Base-by-base conservation (phyloP, 305 asterid genomes). In the Ajuga reptans region DNA sequence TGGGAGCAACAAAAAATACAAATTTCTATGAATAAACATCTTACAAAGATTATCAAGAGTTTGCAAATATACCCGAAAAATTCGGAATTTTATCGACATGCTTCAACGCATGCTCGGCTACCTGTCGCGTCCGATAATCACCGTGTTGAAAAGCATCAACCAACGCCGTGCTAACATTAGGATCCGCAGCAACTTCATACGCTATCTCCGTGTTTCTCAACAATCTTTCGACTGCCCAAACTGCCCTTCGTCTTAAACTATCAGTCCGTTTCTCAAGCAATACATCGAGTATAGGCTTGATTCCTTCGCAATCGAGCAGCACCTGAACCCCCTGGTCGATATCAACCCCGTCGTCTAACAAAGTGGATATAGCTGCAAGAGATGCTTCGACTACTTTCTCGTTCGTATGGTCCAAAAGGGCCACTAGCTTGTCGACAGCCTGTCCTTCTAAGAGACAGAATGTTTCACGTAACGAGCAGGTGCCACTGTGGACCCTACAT, bases 71-170 rank as follows among this genome's bases (percentile, higher is more conserved):
- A 12, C 97, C 92, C 0, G 98, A 92, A 77, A 92, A 92, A 79
- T 85, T 90, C 0, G 97, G 97, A 42, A 92, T 86, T 77, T 74
- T 87, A 62, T 92, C 97, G 0, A 92, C 84, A 12, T 84, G 98
- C 82, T 71, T 85, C 72, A 93, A 70, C 5, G 99, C 99, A 8
- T 77, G 89, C 86, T 93, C 99, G 0, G 97, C 99, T 14, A 89
- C 85, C 82, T 91, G 97, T 9, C 93, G 78, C 15, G 99, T 93
- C 60, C 86, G 78, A 71, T 78, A 82, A 72, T 93, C 99, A 6
- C 91, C 99, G 37, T 87, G 88, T 65, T 93, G 96, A 69, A 87
- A 93, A 69, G 97, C 86, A 73, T 93, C 97, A 3, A 93, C 97
- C 1, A 93, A 87, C 3, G 99, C 95, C 18, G 94, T 89, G 72